These are phyloP conservation scores for Eremomyces bilateralis DNA, from an alignment of 495 filamentous ascomycete species.

Conservation along the genomic window DNA sequence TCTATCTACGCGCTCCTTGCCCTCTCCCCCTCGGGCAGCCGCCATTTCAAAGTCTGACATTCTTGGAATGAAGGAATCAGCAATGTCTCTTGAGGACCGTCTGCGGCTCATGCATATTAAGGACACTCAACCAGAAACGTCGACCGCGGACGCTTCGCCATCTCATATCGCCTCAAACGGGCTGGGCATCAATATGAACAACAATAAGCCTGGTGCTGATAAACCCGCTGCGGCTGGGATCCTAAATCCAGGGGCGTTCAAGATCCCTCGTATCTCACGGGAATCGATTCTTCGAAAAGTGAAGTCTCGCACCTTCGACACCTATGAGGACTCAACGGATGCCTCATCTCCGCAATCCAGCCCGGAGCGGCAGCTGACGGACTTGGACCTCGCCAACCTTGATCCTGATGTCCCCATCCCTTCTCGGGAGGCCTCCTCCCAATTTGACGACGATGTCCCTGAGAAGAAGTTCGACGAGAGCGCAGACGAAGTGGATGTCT, in stretches of 20 bases:
- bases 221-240: slow-evolving; percentile 11
- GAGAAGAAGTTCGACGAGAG: slow-evolving; percentile 42
- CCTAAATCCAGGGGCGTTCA: too few relatives aligned
- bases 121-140: slow-evolving; percentile 19
- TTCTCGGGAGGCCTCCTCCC: slow-evolving; percentile 34
- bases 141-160: slow-evolving; percentile 4
- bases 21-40: slow-evolving; percentile 40
- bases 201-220: slow-evolving; percentile 6
- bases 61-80: slow-evolving; percentile 31
- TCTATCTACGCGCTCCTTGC: slow-evolving; percentile 36
- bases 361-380: slow-evolving; percentile 23
- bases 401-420: slow-evolving; percentile 79
- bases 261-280: slow-evolving; percentile 54
- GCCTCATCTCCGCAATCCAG: too few relatives aligned
- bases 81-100: slow-evolving; percentile 63
- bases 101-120: slow-evolving; percentile 64
- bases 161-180: background rate
- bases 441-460: slow-evolving; percentile 29
- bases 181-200: slow-evolving; percentile 7
- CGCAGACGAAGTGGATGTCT: slow-evolving; percentile 40
- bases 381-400: slow-evolving; percentile 24
- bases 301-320: slow-evolving; percentile 37
- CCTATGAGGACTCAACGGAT: too few relatives aligned
- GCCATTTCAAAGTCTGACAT: slow-evolving; percentile 47
- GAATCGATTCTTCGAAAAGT: slow-evolving; percentile 84